Base-by-base conservation (phyloP, 2,329 filamentous ascomycete species). In the Colletotrichum navitas region DNA sequence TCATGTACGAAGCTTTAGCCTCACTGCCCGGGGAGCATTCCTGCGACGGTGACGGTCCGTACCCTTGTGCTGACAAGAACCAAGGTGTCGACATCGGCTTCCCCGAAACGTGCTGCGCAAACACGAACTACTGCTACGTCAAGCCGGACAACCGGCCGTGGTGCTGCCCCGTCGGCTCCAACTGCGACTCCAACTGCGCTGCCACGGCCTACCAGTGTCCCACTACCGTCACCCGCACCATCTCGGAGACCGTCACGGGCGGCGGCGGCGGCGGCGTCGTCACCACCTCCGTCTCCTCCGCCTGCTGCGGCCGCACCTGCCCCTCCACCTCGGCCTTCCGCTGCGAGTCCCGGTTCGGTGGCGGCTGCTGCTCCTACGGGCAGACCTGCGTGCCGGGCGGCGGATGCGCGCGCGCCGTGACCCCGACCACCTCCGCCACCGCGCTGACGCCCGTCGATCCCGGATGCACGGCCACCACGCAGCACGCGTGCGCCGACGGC, bases 291-390 rank as follows among this genome's bases (percentile, higher is more conserved):
- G 74, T 75, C 18, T 73, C 74, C 36, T 60, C 72, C 5, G 80
- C 81, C 26, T 86, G 85, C 74, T 84, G 84, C 74, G 72, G 76
- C 41, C 82, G 85, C 1, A 71, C 73, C 1, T 87, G 85, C 63
- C 81, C 81, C 14, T 75, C 72, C 55, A 81, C 82, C 32, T 83
- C 81, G 74, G 76, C 80, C 59, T 88, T 84, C 74, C 80, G 80
- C 32, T 89, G 87, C 74, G 79, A 85, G 24, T 43, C 69, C 11
- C 75, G 68, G 2, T 80, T 85, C 36, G 86, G 87, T 67, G 83
- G 83, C 24, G 81, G 82, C 61, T 90, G 88, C 79, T 90, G 88
- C 74, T 64, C 75, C 11, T 86, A 83, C 74, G 84, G 82, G 51
- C 79, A 77, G 24, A 77, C 80, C 14, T 90, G 88, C 76, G 79